These are phyloP conservation scores for Pseudogymnoascus sp. DNA, from an alignment of 2,329 filamentous ascomycete species.

Conservation along the genomic window DNA sequence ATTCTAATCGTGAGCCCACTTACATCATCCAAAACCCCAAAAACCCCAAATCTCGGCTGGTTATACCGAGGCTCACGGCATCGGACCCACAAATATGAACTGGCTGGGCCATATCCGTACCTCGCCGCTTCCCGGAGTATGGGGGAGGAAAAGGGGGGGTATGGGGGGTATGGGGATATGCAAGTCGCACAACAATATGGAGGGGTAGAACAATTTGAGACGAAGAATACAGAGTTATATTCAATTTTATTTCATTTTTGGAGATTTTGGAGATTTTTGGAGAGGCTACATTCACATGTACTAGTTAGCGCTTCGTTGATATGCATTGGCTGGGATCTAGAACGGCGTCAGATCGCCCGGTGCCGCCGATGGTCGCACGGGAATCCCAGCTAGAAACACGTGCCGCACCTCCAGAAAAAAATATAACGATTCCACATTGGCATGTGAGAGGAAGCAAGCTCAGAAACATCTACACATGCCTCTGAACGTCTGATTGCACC, in stretches of 20 bases:
- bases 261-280: constrained; percentile 9
- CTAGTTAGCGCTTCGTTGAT: not conserved
- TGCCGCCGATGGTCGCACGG: not conserved
- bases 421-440: not conserved
- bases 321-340: not conserved
- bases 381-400: not conserved
- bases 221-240: not conserved
- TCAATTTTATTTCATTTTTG: not conserved
- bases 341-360: not conserved
- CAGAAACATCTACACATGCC: not conserved
- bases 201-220: not conserved
- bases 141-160: not conserved
- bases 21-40: constrained; percentile 6
- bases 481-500: not conserved
- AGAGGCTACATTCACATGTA: constrained; percentile 3
- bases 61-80: not conserved
- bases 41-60: constrained; percentile 5
- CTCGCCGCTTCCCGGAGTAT: constrained; percentile 2
- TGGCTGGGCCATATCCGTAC: not conserved
- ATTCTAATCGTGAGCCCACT: not conserved
- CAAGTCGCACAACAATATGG: not conserved
- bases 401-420: not conserved
- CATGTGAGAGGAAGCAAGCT: not conserved
- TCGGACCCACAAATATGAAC: not conserved
- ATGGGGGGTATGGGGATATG: not conserved